These are phyloP conservation scores for Parietichytrium sp. DNA, from an alignment of 108 stramenopile genomes.

Conservation along the genomic window DNA sequence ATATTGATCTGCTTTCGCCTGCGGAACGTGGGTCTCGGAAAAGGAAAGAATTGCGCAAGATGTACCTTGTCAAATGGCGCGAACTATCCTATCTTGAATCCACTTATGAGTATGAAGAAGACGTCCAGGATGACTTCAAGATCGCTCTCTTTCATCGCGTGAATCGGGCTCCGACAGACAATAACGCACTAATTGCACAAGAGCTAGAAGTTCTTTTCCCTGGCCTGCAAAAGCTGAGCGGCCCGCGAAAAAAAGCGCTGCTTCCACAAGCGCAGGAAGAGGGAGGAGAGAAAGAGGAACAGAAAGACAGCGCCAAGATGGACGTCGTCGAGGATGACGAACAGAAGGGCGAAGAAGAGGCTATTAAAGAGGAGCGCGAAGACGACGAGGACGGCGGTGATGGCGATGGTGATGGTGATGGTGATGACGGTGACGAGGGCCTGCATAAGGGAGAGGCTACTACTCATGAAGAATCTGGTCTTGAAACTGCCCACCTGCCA, in stretches of 20 bases:
- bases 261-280: no score
- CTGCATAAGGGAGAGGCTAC: no score
- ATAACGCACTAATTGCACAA: neutral
- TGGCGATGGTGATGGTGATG: neutral
- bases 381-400: neutral
- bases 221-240: no score
- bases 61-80: constrained; percentile 89
- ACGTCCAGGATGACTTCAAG: constrained; percentile 70
- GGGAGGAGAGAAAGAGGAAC: no score
- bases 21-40: neutral
- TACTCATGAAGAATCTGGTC: neutral
- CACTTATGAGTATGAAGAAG: constrained; percentile 90
- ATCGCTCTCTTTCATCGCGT: neutral
- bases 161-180: neutral
- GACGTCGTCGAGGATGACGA: no score
- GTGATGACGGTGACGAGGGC: neutral
- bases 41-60: neutral
- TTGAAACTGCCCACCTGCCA: neutral
- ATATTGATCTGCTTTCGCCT: neutral
- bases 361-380: no score
- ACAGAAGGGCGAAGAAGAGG: no score
- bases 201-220: no score
- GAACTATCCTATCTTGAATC: constrained; percentile 88
- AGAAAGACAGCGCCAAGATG: no score
- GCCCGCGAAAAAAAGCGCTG: no score